Evolutionary conservation across 495 filamentous ascomycete species (phyloP).

Genomic region (Patellaria atrata): DNA sequence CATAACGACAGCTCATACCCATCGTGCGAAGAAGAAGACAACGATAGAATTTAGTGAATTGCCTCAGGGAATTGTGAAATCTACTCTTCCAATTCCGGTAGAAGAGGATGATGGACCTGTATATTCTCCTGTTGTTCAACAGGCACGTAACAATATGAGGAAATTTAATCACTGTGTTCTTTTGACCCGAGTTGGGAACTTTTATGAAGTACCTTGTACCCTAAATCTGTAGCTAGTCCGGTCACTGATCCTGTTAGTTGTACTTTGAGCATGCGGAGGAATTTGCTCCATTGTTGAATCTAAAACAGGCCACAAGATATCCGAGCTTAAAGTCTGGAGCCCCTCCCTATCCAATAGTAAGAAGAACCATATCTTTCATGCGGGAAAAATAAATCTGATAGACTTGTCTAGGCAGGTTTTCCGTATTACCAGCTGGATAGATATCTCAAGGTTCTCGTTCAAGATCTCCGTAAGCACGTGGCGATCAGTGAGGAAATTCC

Average conservation of each 20-base stretch:
- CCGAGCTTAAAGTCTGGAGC: constrained; percentile 20
- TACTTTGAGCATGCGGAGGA: constrained; percentile 92
- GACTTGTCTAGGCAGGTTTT: constrained; percentile 56
- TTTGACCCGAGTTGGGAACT: constrained; percentile 79
- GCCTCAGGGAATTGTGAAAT: constrained; percentile 13
- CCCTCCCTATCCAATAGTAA: constrained; percentile 59
- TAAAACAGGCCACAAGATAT: constrained; percentile 75
- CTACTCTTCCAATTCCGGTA: constrained; percentile 1
- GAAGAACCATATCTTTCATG: background rate
- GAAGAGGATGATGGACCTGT: constrained; percentile 38
- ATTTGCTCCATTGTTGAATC: constrained; percentile 66
- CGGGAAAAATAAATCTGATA: constrained; percentile 10
- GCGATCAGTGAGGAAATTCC: constrained; percentile 89
- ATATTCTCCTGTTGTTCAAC: constrained; percentile 79
- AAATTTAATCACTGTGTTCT: constrained; percentile 81
- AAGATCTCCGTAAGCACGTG: constrained; percentile 79
- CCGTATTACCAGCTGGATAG: constrained; percentile 84
- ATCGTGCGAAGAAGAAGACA: constrained; percentile 11
- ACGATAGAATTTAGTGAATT: constrained; percentile 14
- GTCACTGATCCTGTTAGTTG: constrained; percentile 33
- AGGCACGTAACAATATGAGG: constrained; percentile 79
- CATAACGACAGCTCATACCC: constrained; percentile 3
- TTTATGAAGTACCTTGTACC: constrained; percentile 56
- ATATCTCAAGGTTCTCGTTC: constrained; percentile 80
- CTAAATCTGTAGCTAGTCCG: background rate